phyloP scores from a whole-genome alignment of 305 asterid genomes.

The Nicotiana rustica region DNA sequence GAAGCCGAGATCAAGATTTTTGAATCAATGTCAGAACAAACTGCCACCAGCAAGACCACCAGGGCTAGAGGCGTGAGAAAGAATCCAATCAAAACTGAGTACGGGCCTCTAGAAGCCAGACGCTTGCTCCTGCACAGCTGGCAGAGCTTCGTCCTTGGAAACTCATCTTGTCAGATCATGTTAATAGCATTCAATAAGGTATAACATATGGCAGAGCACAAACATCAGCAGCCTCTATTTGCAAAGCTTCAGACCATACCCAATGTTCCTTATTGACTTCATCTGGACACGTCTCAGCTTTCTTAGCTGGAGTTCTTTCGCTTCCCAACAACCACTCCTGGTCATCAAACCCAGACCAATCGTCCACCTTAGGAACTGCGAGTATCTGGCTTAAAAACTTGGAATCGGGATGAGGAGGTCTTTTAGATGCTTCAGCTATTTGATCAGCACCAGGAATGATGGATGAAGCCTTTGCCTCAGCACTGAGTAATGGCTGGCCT shows the following conservation, averaged over 20 bases:
- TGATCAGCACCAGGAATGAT: conserved; percentile 38
- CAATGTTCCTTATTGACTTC: conserved; percentile 41
- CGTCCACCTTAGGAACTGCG: conserved; percentile 58
- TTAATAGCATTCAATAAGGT: conserved; percentile 61
- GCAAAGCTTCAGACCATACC: conserved; percentile 74
- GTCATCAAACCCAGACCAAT: conserved; percentile 58
- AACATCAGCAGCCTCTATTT: conserved; percentile 62
- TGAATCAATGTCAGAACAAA: conserved; percentile 29
- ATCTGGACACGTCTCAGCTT: conserved; percentile 37
- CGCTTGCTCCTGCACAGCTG: conserved; percentile 33
- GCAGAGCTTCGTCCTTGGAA: conserved; percentile 17
- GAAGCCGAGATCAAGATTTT: background rate
- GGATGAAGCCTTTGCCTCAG: conserved; percentile 45
- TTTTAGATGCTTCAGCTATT: conserved; percentile 52
- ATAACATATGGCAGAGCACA: conserved; percentile 77
- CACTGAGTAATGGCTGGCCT: conserved; percentile 45
- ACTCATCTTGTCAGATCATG: conserved; percentile 32
- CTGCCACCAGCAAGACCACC: conserved; percentile 2
- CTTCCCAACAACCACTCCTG: conserved; percentile 67
- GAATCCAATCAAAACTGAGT: background rate
- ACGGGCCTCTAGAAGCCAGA: conserved; percentile 3
- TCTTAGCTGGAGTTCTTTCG: conserved; percentile 42
- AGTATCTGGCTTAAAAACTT: conserved; percentile 60
- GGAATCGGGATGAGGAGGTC: conserved; percentile 78
- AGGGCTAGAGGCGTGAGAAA: background rate